These are phyloP conservation scores for Eucalyptus curtisii DNA, from an alignment of 345 rosid species.

Conservation along the genomic window DNA sequence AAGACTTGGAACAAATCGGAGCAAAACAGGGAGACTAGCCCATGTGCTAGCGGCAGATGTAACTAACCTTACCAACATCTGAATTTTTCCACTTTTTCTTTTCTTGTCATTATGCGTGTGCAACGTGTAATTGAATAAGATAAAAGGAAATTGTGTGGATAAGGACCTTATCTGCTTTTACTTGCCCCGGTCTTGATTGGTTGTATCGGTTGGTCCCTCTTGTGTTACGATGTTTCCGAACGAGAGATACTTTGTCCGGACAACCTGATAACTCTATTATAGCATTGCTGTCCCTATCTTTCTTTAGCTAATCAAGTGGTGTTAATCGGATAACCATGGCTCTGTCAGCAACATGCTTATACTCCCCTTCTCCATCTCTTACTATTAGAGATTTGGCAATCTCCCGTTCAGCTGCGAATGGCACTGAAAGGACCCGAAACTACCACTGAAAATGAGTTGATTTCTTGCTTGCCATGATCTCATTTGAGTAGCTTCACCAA, in stretches of 20 bases:
- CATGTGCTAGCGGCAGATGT: not conserved
- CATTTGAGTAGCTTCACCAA: not conserved
- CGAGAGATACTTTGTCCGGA: not conserved
- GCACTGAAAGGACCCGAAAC: not conserved
- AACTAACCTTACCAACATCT: not conserved
- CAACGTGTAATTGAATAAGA: not conserved
- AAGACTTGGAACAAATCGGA: not conserved
- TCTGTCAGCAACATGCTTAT: not conserved
- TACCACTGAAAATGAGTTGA: not conserved
- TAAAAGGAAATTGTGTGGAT: not conserved
- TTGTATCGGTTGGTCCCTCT: not conserved
- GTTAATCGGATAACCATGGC: not conserved
- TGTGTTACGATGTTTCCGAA: not conserved
- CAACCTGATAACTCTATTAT: not conserved
- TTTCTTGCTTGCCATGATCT: not conserved
- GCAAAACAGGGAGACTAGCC: not conserved
- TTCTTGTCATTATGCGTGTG: not conserved
- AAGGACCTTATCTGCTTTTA: not conserved
- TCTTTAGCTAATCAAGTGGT: not conserved
- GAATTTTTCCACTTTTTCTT: not conserved
- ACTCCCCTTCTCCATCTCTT: not conserved
- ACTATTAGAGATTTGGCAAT: not conserved
- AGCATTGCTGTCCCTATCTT: not conserved
- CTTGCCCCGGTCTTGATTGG: not conserved
- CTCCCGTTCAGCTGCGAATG: not conserved